Evolutionary conservation across 78 protist genomes (phyloP).

Genomic region (slime mould (Dictyostelium discoideum)): DNA sequence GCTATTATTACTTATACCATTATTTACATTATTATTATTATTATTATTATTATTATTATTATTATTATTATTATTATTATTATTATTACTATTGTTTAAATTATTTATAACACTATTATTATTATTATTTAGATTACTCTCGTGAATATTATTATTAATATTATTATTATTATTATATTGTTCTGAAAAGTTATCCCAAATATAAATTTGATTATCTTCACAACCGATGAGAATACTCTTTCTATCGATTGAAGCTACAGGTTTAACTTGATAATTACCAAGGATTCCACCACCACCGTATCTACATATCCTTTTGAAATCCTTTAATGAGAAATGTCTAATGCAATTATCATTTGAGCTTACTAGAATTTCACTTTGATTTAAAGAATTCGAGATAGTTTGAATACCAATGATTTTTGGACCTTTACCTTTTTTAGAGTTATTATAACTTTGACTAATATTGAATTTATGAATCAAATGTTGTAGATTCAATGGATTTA

Average conservation of each 20-base stretch:
- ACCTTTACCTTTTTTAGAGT: constrained; percentile 39
- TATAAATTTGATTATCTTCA: constrained; percentile 54
- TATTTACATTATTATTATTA: neutral
- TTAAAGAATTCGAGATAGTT: constrained; percentile 14
- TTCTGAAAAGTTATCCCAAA: constrained; percentile 56
- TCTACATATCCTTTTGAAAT: constrained; percentile 79
- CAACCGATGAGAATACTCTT: constrained; percentile 33
- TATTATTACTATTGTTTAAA: neutral
- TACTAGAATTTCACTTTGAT: constrained; percentile 36
- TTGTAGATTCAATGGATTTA: neutral
- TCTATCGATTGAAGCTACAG: constrained; percentile 12
- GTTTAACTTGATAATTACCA: constrained; percentile 71
- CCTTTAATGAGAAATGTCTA: constrained; percentile 40
- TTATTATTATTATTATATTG: neutral
- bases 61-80: neutral
- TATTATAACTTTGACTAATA: neutral
- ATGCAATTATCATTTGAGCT: constrained; percentile 49
- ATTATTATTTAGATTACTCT: neutral
- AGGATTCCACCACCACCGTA: constrained; percentile 30
- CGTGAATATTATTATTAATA: neutral
- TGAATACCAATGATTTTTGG: constrained; percentile 57
- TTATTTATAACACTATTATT: neutral
- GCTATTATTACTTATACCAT: neutral
- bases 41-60: neutral
- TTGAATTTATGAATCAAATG: constrained; percentile 12